These are phyloP conservation scores for Gynostemma pentaphyllum DNA, from an alignment of 306 rosid genomes.

Conservation along the genomic window DNA sequence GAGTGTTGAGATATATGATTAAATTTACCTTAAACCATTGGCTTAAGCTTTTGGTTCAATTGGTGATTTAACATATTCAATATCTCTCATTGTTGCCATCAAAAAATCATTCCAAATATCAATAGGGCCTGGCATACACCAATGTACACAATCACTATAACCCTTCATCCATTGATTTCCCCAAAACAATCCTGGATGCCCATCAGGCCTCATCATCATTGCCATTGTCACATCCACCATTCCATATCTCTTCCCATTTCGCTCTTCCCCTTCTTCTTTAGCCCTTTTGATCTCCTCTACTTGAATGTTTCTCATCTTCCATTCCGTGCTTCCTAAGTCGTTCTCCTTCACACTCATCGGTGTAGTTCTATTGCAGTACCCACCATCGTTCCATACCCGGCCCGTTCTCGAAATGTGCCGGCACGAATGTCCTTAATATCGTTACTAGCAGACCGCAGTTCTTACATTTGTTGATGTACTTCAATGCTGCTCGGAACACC, in stretches of 20 bases:
- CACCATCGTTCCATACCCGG: conserved; percentile 70
- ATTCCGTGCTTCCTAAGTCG: conserved; percentile 27
- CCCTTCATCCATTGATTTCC: conserved; percentile 79
- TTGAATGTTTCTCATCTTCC: conserved; percentile 48
- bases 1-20: no score
- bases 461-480: conserved; percentile 25
- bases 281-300: conserved; percentile 47
- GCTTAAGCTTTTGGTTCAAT: no score
- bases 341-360: conserved; percentile 28
- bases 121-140: conserved; percentile 93
- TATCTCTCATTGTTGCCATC: conserved; percentile 29
- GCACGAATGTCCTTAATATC: conserved; percentile 69
- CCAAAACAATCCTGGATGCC: conserved; percentile 71
- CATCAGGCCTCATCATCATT: conserved; percentile 79
- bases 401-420: conserved; percentile 78
- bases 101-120: conserved; percentile 72
- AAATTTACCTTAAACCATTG: no score
- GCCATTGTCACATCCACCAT: conserved; percentile 59
- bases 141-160: conserved; percentile 78
- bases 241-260: conserved; percentile 24
- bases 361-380: conserved; percentile 57
- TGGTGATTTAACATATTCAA: no score
- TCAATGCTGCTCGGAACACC: conserved; percentile 45
- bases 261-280: conserved; percentile 18
- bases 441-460: conserved; percentile 31